phyloP scores from a whole-genome alignment of 441 rosid genomes.

The Biscutella laevigata region DNA sequence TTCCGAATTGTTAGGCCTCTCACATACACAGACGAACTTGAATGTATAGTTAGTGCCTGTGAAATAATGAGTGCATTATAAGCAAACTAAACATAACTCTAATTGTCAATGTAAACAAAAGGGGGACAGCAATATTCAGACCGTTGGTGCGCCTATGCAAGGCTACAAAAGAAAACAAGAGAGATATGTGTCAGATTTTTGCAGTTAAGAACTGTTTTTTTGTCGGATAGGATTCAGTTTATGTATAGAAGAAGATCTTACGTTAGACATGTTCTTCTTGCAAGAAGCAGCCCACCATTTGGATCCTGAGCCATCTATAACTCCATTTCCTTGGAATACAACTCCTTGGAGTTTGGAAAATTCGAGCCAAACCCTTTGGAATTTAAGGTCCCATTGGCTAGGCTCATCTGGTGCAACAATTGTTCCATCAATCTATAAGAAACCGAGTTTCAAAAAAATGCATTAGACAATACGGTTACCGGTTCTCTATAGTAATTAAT shows the following conservation, averaged over 20 bases:
- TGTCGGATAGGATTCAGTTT: background rate
- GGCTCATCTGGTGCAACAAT: constrained; percentile 84
- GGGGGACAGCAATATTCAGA: constrained; percentile 34
- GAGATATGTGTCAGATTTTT: constrained; percentile 24
- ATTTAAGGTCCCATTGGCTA: constrained; percentile 60
- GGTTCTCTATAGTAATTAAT: too few species aligned
- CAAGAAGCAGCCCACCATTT: constrained; percentile 99
- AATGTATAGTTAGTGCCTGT: constrained; percentile 87
- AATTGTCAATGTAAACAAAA: background rate
- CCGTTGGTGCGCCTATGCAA: constrained; percentile 87
- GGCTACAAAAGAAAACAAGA: constrained; percentile 48
- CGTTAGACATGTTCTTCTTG: constrained; percentile 88
- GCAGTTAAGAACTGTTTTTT: background rate
- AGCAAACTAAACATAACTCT: constrained; percentile 15
- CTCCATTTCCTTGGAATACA: constrained; percentile 74
- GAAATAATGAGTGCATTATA: background rate
- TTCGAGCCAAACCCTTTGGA: constrained; percentile 65
- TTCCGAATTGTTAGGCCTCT: constrained; percentile 72
- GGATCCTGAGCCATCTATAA: constrained; percentile 81
- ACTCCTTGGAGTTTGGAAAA: constrained; percentile 72
- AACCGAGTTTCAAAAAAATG: background rate
- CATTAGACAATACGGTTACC: background rate
- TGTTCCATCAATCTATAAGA: constrained; percentile 79
- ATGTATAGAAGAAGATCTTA: constrained; percentile 22
- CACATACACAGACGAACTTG: constrained; percentile 69